Conservation (phyloP, 2,329 filamentous ascomycete species). For the Orbilia quercus region DNA sequence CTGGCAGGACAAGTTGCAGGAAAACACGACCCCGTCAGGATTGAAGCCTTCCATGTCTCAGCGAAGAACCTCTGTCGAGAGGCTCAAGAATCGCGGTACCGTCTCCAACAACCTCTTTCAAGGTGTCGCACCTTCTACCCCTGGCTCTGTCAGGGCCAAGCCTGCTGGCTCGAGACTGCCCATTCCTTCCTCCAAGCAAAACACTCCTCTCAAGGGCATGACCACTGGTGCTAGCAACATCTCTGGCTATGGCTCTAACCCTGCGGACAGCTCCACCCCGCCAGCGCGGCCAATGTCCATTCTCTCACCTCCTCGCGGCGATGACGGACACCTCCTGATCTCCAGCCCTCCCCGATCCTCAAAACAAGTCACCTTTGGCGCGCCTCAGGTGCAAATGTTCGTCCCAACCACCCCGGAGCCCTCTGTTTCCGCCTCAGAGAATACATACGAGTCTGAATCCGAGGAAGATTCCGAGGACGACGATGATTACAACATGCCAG, state of each 20-base stretch:
- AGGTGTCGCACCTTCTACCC: conserved; percentile 81
- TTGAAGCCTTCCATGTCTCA: conserved; percentile 71
- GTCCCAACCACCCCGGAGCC: conserved; percentile 97
- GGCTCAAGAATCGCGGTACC: conserved; percentile 89
- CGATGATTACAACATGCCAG: conserved; percentile 80
- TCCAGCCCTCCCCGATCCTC: conserved; percentile 81
- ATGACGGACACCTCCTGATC: conserved; percentile 65
- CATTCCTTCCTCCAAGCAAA: conserved; percentile 69
- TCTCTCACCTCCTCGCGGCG: conserved; percentile 54
- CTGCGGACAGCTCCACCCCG: conserved; percentile 55
- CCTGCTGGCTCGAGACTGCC: conserved; percentile 75
- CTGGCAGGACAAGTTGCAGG: conserved; percentile 85
- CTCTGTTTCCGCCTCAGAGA: conserved; percentile 90
- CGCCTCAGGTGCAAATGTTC: conserved; percentile 95
- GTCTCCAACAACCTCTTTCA: conserved; percentile 99
- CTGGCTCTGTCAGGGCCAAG: conserved; percentile 72
- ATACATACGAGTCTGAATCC: conserved; percentile 81
- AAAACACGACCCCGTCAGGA: conserved; percentile 72
- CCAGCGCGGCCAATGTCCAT: conserved; percentile 60
- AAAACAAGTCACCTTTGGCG: conserved; percentile 98
- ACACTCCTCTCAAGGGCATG: conserved; percentile 69
- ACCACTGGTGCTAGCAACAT: conserved; percentile 65
- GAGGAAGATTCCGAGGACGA: conserved; percentile 71
- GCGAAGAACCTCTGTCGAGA: conserved; percentile 91
- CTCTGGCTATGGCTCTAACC: conserved; percentile 64